Conservation (phyloP, 1,139 yeast species). For the Spathaspora sp. region DNA sequence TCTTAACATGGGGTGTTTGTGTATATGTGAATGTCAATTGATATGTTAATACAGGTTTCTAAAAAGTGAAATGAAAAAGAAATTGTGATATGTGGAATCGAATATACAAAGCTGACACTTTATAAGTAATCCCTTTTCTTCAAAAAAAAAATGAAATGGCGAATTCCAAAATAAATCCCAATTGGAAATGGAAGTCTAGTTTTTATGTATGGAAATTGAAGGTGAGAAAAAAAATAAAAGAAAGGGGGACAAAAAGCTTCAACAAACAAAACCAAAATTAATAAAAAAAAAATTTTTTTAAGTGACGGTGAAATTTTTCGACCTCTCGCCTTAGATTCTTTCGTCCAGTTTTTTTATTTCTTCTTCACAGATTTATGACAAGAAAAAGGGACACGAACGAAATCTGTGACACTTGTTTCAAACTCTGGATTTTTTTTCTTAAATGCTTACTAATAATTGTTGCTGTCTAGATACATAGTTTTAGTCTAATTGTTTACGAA, state of each 20-base stretch:
- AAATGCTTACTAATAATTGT: too few species aligned
- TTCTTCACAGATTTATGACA: too few species aligned
- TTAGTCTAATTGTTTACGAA: too few species aligned
- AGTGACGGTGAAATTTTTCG: slow-evolving; percentile 1
- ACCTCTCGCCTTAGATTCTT: not conserved
- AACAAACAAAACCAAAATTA: not conserved
- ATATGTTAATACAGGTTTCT: not conserved
- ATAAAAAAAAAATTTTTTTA: not conserved
- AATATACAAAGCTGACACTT: not conserved
- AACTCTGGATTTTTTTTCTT: too few species aligned
- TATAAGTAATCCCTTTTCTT: not conserved
- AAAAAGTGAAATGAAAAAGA: not conserved
- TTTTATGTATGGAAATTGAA: slow-evolving; percentile 1
- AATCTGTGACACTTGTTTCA: too few species aligned
- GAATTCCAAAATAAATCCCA: slow-evolving; percentile 1
- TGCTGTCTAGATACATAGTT: too few species aligned
- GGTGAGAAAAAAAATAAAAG: not conserved
- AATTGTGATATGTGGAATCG: not conserved
- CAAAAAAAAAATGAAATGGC: not conserved
- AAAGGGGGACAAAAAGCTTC: not conserved
- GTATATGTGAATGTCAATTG: not conserved
- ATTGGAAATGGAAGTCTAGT: not conserved
- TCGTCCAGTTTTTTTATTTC: too few species aligned
- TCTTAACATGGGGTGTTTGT: slow-evolving; percentile 33
- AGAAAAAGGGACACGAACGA: not conserved